Base-by-base conservation (phyloP, 805 yeast genomes). In the Spathaspora girioi region DNA sequence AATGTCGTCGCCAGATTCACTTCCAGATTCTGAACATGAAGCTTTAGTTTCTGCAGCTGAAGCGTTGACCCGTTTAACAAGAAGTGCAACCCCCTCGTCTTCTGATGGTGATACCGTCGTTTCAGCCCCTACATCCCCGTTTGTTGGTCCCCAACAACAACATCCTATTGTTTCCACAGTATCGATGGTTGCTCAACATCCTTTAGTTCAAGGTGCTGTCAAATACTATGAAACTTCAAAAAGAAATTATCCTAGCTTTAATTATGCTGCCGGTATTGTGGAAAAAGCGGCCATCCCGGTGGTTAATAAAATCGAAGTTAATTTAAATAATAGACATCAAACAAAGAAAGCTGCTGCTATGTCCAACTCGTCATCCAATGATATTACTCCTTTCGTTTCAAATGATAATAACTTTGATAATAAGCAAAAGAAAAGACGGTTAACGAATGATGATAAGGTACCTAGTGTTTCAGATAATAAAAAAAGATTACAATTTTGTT, bases 401-500 rank as follows among this genome's bases (percentile, higher is more conserved):
- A 27, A 38, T n/a, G 43, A 14, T 45, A 29, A 29, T 29, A 19
- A 19, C 35, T 47, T 45, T 35, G 54, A 51, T 43, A n/a, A 51
- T 43, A 51, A 51, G 38, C 53, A 47, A 23, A 53, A 46, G 48
- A 68, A 47, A 62, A 61, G 63, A 62, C 52, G 63, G 64, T 64
- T 51, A 62, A 55, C 51, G 6, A 43, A 50, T 27, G 48, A 49
- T 3, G 45, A 46, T 17, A 49, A 41, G 12, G 23, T 46, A 42
- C 29, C 53, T 51, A 23, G 18, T 47, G 29, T 47, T 48, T 38
- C 54, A 50, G 96, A 89, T 60, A 86, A 92, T 23, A 81, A 89
- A 53, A 84, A 85, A 56, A 78, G 92, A 56, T 64, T 91, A 45
- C 84, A 87, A 38, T 87, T 93, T 61, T 83, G 96, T 59, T 75